These are phyloP conservation scores for Cyclospora cayetanensis DNA, from an alignment of 169 alveolate genomes.

Conservation along the genomic window DNA sequence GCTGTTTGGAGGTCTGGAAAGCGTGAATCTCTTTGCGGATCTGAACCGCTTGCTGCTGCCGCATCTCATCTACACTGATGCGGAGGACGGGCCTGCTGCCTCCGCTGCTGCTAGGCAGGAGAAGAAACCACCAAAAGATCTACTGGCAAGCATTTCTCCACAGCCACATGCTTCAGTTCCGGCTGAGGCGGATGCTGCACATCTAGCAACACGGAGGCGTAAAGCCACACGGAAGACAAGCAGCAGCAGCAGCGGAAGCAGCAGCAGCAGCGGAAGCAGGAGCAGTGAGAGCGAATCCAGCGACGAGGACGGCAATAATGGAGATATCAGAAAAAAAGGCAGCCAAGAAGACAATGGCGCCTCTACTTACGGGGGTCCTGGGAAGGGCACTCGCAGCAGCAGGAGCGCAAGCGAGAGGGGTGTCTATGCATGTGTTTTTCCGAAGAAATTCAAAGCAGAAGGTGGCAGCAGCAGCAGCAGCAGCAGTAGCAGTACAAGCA, in stretches of 20 bases:
- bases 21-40: background rate
- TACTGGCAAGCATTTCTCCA: background rate
- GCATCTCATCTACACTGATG: background rate
- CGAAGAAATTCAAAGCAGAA: no score
- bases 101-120: background rate
- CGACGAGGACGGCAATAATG: no score
- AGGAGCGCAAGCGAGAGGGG: no score
- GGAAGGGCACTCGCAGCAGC: no score
- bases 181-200: no score
- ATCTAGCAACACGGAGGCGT: no score
- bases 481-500: background rate
- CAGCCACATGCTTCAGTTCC: background rate
- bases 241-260: slow-evolving; percentile 18
- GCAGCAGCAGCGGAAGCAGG: background rate
- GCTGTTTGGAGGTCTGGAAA: background rate
- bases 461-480: no score
- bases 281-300: no score
- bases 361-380: no score
- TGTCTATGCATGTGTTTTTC: no score
- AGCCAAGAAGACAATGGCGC: no score
- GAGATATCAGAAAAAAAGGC: no score
- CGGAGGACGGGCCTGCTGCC: background rate
- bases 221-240: background rate
- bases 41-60: background rate
- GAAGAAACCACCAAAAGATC: background rate